Evolutionary conservation across 768 basidiomycete species (phyloP).

Genomic region (Amanita rimosa): DNA sequence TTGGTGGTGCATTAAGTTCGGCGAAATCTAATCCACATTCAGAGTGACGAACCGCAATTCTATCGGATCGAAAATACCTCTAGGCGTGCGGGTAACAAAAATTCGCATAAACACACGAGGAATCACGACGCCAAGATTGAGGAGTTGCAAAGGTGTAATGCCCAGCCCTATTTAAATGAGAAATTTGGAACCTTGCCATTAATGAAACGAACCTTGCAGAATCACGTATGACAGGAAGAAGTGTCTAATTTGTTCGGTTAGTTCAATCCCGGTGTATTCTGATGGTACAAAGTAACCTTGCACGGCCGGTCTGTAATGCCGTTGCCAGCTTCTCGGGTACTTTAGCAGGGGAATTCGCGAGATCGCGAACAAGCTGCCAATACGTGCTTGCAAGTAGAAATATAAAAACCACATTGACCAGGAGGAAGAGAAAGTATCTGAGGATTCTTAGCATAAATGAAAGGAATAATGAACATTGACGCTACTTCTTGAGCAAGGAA

Average conservation of each 20-base stretch:
- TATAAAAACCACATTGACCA: slow-evolving; percentile 89
- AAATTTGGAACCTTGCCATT: slow-evolving; percentile 4
- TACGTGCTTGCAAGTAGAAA: slow-evolving; percentile 89
- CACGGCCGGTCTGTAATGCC: slow-evolving; percentile 68
- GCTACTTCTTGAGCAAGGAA: slow-evolving; percentile 80
- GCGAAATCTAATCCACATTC: slow-evolving; percentile 63
- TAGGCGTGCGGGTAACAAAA: slow-evolving; percentile 79
- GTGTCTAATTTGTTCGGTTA: slow-evolving; percentile 31
- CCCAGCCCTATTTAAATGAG: slow-evolving; percentile 49
- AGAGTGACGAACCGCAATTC: background rate
- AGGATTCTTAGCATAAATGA: slow-evolving; percentile 3
- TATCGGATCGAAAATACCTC: slow-evolving; percentile 39
- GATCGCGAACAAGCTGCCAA: slow-evolving; percentile 82
- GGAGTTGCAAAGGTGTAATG: slow-evolving; percentile 90
- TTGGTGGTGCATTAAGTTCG: slow-evolving; percentile 92
- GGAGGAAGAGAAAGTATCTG: slow-evolving; percentile 90
- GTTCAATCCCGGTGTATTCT: slow-evolving; percentile 3
- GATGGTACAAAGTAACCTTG: slow-evolving; percentile 33
- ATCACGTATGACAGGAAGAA: slow-evolving; percentile 83
- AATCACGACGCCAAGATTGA: slow-evolving; percentile 84
- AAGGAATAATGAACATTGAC: background rate
- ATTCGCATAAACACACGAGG: slow-evolving; percentile 65
- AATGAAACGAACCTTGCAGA: slow-evolving; percentile 47
- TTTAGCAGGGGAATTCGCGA: slow-evolving; percentile 89
- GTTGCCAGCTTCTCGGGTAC: slow-evolving; percentile 88